Base-by-base conservation (phyloP, 1,284 basidiomycete genomes). In the Tetrapyrgos nigripes region DNA sequence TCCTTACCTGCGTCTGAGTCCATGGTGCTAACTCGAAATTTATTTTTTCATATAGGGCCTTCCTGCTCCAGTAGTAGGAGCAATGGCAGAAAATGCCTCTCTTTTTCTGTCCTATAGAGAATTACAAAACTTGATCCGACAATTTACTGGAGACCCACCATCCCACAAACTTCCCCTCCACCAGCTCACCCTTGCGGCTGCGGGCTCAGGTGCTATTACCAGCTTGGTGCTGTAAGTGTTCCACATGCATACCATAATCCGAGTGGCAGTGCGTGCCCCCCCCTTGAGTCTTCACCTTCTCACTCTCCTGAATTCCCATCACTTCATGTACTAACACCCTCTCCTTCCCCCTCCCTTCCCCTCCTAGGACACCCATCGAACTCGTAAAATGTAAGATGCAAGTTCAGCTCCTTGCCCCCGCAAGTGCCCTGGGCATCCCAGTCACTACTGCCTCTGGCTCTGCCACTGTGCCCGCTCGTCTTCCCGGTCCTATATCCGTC, bases 301-400 rank as follows among this genome's bases (percentile, higher is more conserved):
- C n/a, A n/a, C n/a, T n/a, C n/a, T n/a, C n/a, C n/a, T n/a, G n/a
- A n/a, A n/a, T n/a, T n/a, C n/a, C n/a, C n/a, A n/a, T n/a, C n/a
- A n/a, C n/a, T n/a, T n/a, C n/a, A n/a, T n/a, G n/a, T n/a, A n/a
- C n/a, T n/a, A n/a, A n/a, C n/a, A n/a, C n/a, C n/a, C 31, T 14
- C 31, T 14, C 8, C 8, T 8, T 40, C 6, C 19, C 19, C 17
- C n/a, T n/a, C n/a, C n/a, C n/a, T n/a, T n/a, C n/a, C n/a, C n/a
- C n/a, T n/a, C n/a, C n/a, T n/a, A 56, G 54, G n/a, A 58, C 56
- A 29, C 56, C 56, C 2, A 51, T 58, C 26, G 94, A 97, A 73
- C 87, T 95, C 57, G 86, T 97, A 66, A 97, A 97, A 78, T 96
- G 94, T 75, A 91, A 94, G 70, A 96, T 96, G 94, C 97, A 99